These are phyloP conservation scores for Aeschynomene evenia DNA, from an alignment of 306 rosid species.

Conservation along the genomic window DNA sequence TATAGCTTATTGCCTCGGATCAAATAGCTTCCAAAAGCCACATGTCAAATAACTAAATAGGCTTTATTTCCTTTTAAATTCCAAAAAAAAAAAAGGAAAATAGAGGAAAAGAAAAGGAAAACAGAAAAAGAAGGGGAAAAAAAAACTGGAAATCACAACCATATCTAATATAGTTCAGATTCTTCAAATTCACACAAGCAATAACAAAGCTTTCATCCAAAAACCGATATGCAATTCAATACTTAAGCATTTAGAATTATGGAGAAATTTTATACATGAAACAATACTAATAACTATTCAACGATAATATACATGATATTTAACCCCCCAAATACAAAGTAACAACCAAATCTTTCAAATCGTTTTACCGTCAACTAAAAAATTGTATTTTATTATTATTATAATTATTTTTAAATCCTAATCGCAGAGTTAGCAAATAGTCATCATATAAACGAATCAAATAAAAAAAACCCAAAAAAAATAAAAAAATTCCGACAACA, in stretches of 20 bases:
- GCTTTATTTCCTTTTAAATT: neutral
- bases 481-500: neutral
- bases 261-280: neutral
- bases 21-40: conserved; percentile 24
- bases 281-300: neutral
- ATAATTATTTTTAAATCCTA: neutral
- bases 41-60: neutral
- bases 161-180: neutral
- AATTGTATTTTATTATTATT: neutral
- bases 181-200: conserved; percentile 7
- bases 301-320: neutral
- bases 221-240: neutral
- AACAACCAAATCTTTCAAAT: neutral
- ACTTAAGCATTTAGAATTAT: neutral
- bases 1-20: neutral
- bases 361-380: neutral
- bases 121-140: neutral
- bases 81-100: too few species aligned
- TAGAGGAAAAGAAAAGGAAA: neutral
- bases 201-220: neutral
- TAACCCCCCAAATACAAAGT: neutral
- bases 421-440: neutral
- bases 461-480: neutral
- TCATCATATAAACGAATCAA: neutral
- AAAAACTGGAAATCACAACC: neutral